A percentile compares a stretch with the other conserved stretches of the same genome.
Conservation (phyloP, 2,329 filamentous ascomycete genomes). For the Pestalotiopsis sp. region DNA sequence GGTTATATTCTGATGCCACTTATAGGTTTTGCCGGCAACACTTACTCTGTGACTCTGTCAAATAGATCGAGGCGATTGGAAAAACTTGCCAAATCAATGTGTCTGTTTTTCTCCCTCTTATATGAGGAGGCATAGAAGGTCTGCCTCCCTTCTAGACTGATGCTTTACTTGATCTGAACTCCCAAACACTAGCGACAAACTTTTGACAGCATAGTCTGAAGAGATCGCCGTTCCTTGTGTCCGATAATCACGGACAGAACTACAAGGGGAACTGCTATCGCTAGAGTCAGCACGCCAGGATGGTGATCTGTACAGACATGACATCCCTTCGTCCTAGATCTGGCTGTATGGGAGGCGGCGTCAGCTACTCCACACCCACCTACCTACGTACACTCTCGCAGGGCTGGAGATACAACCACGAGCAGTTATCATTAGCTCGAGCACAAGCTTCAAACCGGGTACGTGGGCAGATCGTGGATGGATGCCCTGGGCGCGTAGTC, state of each 20-base stretch:
- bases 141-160: neutral
- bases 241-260: neutral
- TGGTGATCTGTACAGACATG: neutral
- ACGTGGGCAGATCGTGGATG: neutral
- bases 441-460: neutral
- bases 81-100: fast-evolving
- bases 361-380: no score
- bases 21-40: no score
- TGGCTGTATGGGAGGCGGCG: no score
- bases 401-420: neutral
- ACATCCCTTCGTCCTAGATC: slow-evolving; percentile 7
- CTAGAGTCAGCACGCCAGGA: neutral
- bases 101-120: neutral
- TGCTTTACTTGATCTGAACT: neutral
- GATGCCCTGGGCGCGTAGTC: neutral
- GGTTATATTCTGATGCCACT: no score
- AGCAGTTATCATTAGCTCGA: neutral
- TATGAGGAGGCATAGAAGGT: neutral
- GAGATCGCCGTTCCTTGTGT: neutral
- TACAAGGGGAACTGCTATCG: neutral
- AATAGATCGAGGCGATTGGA: neutral
- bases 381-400: neutral
- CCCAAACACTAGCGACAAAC: no score
- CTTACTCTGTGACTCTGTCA: no score
- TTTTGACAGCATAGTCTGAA: no score